A percentile compares a stretch with the other conserved stretches of the same genome.
These are phyloP conservation scores for Metschnikowia orientalis DNA, from an alignment of 805 yeast genomes.

Conservation along the genomic window DNA sequence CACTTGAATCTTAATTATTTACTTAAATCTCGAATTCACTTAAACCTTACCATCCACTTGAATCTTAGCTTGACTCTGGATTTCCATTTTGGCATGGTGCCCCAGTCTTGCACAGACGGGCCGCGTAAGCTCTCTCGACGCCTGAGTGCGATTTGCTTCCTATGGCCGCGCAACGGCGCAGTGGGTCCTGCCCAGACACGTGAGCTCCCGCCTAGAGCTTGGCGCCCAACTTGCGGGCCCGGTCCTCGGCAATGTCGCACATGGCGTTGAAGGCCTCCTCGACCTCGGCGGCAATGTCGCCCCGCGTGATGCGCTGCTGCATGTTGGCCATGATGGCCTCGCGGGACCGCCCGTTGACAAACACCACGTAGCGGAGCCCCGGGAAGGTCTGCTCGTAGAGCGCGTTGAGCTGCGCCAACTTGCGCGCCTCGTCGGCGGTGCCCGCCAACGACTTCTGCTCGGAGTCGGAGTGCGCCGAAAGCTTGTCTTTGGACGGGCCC, in stretches of 20 bases:
- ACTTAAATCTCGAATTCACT: too few relatives aligned
- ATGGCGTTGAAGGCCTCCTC: constrained; percentile 73
- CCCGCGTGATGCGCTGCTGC: constrained; percentile 42
- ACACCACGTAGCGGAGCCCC: constrained; percentile 78
- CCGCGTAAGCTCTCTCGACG: too few relatives aligned
- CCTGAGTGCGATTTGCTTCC: too few relatives aligned
- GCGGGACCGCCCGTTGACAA: constrained; percentile 80
- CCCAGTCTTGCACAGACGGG: too few relatives aligned
- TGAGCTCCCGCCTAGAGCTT: constrained; percentile 29
- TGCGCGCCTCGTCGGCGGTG: constrained; percentile 45
- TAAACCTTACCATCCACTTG: too few relatives aligned
- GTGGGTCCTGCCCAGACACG: too few relatives aligned
- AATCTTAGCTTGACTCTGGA: too few relatives aligned
- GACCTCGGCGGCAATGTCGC: constrained; percentile 54
- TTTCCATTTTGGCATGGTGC: too few relatives aligned
- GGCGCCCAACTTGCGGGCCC: constrained; percentile 53
- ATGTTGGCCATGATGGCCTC: constrained; percentile 54
- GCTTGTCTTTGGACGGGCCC: constrained; percentile 54
- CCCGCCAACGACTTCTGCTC: constrained; percentile 68
- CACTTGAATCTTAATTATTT: too few relatives aligned
- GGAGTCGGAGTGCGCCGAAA: constrained; percentile 59
- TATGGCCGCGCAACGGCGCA: too few relatives aligned
- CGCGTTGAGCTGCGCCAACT: constrained; percentile 51
- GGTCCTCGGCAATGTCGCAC: constrained; percentile 86
- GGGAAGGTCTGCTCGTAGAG: constrained; percentile 58